Conservation (phyloP, 148 eudicot species). For the Rhododendron molle region DNA sequence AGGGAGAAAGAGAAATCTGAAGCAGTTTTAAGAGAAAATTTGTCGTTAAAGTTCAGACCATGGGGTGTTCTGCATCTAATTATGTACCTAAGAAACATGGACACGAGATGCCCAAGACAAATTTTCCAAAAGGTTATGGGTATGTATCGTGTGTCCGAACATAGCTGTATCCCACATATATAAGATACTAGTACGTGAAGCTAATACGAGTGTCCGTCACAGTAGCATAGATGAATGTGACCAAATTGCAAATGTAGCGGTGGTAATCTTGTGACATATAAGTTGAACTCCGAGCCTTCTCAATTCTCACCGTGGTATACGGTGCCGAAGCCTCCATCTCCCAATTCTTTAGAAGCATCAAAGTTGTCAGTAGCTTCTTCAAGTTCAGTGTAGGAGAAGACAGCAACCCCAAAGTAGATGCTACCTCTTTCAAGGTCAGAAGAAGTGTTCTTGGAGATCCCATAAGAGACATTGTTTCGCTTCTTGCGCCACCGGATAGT, state of each 20-base stretch:
- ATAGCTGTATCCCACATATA: neutral
- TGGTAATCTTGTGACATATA: neutral
- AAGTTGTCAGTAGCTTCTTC: slow-evolving; percentile 43
- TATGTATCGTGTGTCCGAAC: neutral
- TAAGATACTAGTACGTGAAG: neutral
- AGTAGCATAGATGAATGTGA: neutral
- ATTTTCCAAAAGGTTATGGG: neutral
- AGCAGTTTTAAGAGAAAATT: neutral
- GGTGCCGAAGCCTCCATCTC: slow-evolving; percentile 57
- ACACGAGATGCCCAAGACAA: neutral
- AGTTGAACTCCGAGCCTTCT: neutral
- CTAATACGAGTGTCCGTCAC: neutral
- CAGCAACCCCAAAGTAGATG: slow-evolving; percentile 26
- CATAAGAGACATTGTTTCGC: neutral
- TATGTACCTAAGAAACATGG: neutral
- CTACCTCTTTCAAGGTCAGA: slow-evolving; percentile 25
- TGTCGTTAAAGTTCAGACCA: neutral
- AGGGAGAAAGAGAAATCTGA: neutral
- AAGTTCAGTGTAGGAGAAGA: slow-evolving; percentile 50
- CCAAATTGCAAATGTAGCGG: neutral
- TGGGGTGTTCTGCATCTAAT: neutral
- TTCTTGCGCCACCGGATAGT: slow-evolving; percentile 19
- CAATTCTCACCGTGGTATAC: slow-evolving; percentile 50
- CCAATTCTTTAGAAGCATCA: slow-evolving; percentile 40
- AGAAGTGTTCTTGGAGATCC: slow-evolving; percentile 10